Percentiles rank a stretch among this genome's conserved stretches.
Conservation (phyloP, 2,329 filamentous ascomycete species). For the Mycosphaerelloides madeirae region DNA sequence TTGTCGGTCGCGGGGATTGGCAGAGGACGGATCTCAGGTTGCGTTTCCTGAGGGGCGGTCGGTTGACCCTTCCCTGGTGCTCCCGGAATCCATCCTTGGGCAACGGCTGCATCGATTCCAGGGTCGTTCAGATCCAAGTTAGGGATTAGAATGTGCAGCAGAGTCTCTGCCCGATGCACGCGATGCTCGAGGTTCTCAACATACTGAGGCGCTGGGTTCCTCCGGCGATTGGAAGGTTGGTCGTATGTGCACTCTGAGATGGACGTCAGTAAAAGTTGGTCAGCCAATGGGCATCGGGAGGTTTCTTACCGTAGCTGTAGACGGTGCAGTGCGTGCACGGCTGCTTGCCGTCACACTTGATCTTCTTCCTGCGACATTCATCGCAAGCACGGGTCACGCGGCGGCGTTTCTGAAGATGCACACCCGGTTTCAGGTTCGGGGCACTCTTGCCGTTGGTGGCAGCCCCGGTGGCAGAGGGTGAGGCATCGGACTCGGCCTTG, state of each 20-base stretch:
- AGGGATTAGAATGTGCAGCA: constrained; percentile 75
- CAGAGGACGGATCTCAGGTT: constrained; percentile 16
- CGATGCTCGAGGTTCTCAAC: constrained; percentile 83
- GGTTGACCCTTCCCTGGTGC: constrained; percentile 30
- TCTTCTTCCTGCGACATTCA: constrained; percentile 69
- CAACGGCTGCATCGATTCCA: constrained; percentile 68
- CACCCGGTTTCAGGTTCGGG: constrained; percentile 19
- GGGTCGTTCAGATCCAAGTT: constrained; percentile 82
- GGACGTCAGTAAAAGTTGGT: background rate
- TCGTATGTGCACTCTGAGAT: constrained; percentile 83
- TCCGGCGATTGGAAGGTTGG: constrained; percentile 83
- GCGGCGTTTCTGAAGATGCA: constrained; percentile 58
- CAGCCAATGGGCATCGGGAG: background rate
- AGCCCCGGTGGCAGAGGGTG: constrained; percentile 18
- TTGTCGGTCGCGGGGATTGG: constrained; percentile 42
- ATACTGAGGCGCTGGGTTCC: constrained; percentile 88
- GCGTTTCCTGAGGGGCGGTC: constrained; percentile 19
- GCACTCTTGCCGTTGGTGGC: constrained; percentile 14
- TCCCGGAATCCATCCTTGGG: constrained; percentile 37
- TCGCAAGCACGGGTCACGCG: constrained; percentile 88
- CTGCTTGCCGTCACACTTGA: constrained; percentile 53
- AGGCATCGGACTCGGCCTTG: constrained; percentile 28
- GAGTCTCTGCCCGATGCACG: constrained; percentile 73
- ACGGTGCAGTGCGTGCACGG: constrained; percentile 85
- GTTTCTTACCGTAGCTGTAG: constrained; percentile 83